Percentiles rank a stretch among this genome's conserved stretches.
Conservation (phyloP, 2,329 filamentous ascomycete species). For the Aplosporella prunicola region DNA sequence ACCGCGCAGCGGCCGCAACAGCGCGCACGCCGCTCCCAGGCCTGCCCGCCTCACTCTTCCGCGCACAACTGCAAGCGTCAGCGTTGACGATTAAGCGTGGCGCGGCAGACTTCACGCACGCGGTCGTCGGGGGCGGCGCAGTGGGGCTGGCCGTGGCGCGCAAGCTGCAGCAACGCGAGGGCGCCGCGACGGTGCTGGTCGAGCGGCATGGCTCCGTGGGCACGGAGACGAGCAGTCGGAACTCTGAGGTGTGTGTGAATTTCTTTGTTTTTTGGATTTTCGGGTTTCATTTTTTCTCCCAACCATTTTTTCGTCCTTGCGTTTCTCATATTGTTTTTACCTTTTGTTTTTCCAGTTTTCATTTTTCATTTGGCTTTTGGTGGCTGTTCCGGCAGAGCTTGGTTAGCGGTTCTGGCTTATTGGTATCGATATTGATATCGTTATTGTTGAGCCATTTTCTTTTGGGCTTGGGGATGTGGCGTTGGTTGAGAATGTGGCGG, state of each 20-base stretch:
- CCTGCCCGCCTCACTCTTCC: too few species aligned
- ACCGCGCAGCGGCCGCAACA: too few species aligned
- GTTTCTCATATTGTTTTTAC: not conserved
- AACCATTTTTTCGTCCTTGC: slow-evolving; percentile 1
- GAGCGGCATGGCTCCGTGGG: slow-evolving; percentile 69
- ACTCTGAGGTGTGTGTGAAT: slow-evolving; percentile 59
- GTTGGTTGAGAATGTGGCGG: too few species aligned
- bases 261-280: not conserved
- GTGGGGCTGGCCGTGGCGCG: slow-evolving; percentile 75
- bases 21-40: too few species aligned
- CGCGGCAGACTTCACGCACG: slow-evolving; percentile 58
- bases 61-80: too few species aligned
- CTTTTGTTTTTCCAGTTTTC: not conserved
- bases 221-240: slow-evolving; percentile 80
- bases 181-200: slow-evolving; percentile 62
- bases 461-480: too few species aligned
- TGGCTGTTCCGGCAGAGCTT: too few species aligned
- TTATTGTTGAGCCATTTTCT: too few species aligned
- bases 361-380: not conserved
- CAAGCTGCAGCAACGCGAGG: slow-evolving; percentile 53
- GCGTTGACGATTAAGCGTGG: too few species aligned
- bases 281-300: not conserved
- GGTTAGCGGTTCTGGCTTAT: too few species aligned
- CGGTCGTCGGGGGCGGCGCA: slow-evolving; percentile 59
- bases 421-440: too few species aligned